Conservation (phyloP, 345 rosid species). For the Salix caprea region DNA sequence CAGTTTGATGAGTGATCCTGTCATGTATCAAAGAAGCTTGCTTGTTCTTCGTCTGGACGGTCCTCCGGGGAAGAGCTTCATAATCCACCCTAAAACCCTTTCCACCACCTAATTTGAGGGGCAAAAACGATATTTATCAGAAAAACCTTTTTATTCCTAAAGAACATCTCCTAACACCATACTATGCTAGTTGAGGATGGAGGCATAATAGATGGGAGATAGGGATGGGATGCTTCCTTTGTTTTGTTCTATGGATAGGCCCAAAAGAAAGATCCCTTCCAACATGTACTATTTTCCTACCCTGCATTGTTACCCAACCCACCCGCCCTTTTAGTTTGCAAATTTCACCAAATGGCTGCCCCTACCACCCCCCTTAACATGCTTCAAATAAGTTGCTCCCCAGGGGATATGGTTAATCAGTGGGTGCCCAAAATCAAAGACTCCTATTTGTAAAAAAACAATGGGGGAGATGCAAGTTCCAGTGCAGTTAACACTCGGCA, state of each 20-base stretch:
- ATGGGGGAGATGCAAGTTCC: not conserved
- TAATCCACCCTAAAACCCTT: slow-evolving; percentile 97
- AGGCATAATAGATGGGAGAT: not conserved
- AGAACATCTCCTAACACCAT: not conserved
- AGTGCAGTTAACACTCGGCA: not conserved
- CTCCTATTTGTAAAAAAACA: no score
- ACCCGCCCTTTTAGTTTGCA: no score
- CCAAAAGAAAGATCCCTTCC: not conserved
- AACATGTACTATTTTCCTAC: not conserved
- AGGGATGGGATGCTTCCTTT: not conserved
- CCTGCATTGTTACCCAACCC: not conserved
- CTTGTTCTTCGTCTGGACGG: slow-evolving; percentile 75
- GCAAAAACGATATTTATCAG: not conserved
- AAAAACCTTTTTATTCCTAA: not conserved
- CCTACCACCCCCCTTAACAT: not conserved
- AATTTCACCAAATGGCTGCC: not conserved
- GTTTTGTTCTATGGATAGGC: not conserved
- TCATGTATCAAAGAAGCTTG: slow-evolving; percentile 58
- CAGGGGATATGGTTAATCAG: not conserved
- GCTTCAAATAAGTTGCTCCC: not conserved
- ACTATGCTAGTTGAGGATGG: not conserved
- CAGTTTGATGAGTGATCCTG: slow-evolving; percentile 7
- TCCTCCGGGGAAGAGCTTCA: slow-evolving; percentile 97
- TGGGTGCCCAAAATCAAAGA: not conserved
- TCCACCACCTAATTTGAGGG: slow-evolving; percentile 69